Evolutionary conservation across 768 basidiomycete genomes (phyloP).

Genomic region (Suillus americanus): DNA sequence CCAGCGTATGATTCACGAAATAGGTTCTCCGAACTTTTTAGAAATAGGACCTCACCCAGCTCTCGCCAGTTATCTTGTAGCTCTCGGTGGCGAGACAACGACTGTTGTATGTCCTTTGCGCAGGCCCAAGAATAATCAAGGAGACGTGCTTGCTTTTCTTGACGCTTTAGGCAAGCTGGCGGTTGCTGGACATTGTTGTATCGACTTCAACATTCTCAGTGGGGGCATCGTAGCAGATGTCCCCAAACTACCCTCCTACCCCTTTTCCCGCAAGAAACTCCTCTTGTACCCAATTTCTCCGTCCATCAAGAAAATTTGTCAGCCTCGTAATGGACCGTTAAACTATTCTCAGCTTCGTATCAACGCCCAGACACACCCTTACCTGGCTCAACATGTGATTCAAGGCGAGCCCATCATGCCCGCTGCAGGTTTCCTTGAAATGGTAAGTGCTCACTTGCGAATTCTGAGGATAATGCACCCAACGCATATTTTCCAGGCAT

Average conservation of each 20-base stretch:
- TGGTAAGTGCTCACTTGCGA: slow-evolving; percentile 26
- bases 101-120: background rate
- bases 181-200: too few relatives aligned
- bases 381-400: slow-evolving; percentile 44
- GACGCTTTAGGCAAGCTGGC: too few relatives aligned
- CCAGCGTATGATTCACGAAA: slow-evolving; percentile 23
- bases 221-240: slow-evolving; percentile 9
- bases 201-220: slow-evolving; percentile 35
- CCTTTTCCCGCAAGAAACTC: slow-evolving; percentile 28
- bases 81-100: background rate
- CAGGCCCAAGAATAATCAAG: slow-evolving; percentile 2
- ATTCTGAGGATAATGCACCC: background rate
- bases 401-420: slow-evolving; percentile 47
- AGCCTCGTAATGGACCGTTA: slow-evolving; percentile 34
- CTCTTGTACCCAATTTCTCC: slow-evolving; percentile 18
- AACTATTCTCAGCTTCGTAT: slow-evolving; percentile 36
- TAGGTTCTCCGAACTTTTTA: slow-evolving; percentile 15
- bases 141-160: too few relatives aligned
- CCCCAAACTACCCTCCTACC: background rate
- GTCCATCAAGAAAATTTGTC: slow-evolving; percentile 19
- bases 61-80: background rate
- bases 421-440: slow-evolving; percentile 42
- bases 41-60: slow-evolving; percentile 22
- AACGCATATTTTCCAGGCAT: background rate
- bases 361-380: slow-evolving; percentile 37